phyloP scores from a whole-genome alignment of 495 filamentous ascomycete genomes.

The Hyaloscypha finlandica region DNA sequence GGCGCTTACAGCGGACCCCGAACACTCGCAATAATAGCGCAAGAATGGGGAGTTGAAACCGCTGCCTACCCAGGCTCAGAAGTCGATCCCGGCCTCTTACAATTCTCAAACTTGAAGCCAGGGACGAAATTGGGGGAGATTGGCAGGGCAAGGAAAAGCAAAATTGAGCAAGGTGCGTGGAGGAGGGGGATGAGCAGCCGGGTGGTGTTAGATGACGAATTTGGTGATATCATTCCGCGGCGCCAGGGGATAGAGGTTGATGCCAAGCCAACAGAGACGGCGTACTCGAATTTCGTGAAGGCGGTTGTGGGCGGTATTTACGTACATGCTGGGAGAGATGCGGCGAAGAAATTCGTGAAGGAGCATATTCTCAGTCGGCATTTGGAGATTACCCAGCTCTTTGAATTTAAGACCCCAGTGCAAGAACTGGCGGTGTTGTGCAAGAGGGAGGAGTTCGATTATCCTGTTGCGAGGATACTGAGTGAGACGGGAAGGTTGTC shows the following conservation, averaged over 20 bases:
- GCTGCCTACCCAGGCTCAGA: slow-evolving; percentile 83
- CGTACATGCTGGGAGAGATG: slow-evolving; percentile 69
- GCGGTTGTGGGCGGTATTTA: slow-evolving; percentile 84
- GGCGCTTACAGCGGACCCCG: slow-evolving; percentile 75
- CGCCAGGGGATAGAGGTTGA: slow-evolving; percentile 24
- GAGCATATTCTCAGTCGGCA: slow-evolving; percentile 80
- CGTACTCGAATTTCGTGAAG: slow-evolving; percentile 69
- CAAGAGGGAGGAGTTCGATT: slow-evolving; percentile 83
- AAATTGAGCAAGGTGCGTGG: slow-evolving; percentile 56
- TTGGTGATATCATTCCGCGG: slow-evolving; percentile 56
- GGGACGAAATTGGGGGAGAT: slow-evolving; percentile 44
- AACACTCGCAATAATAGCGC: slow-evolving; percentile 66
- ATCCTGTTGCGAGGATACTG: slow-evolving; percentile 81
- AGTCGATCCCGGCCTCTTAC: slow-evolving; percentile 91
- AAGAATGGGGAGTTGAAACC: slow-evolving; percentile 87
- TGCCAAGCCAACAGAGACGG: slow-evolving; percentile 39
- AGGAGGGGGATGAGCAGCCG: slow-evolving; percentile 69
- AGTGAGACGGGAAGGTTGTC: slow-evolving; percentile 84
- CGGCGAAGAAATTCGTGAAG: slow-evolving; percentile 76
- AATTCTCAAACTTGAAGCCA: slow-evolving; percentile 65
- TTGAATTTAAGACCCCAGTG: slow-evolving; percentile 79
- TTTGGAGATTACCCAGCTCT: slow-evolving; percentile 72
- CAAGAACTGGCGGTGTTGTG: slow-evolving; percentile 80
- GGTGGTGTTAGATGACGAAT: slow-evolving; percentile 77
- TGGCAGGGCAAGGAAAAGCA: slow-evolving; percentile 27